Evolutionary conservation across 768 basidiomycete genomes (phyloP), one percentile per base, ranked within the genome.

Genomic region (Hydnomerulius pinastri): DNA sequence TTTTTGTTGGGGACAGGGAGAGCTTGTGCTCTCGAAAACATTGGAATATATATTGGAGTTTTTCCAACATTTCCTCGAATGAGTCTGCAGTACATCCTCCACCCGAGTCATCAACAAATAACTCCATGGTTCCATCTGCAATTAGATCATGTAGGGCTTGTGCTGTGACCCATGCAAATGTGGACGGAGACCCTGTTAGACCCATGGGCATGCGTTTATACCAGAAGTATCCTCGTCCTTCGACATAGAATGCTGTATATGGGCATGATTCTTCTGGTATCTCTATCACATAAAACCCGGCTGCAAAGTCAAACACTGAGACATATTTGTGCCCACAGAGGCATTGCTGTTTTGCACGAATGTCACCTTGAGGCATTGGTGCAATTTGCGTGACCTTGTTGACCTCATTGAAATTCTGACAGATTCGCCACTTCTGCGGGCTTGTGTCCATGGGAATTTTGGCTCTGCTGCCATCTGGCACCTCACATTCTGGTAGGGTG

Each of bases 101-200:
- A 46, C n/a, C n/a, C n/a, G n/a, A n/a, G n/a, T 78, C 70, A 36
- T 78, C 73, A 0, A 77, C 70, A 15, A 74, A 75, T 4, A 70
- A 47, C 39, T 74, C 71, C 15, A 73, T 30, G 0, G 52, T 39
- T 0, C 43, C 30, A 1, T 57, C 43, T 1, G 61, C 59, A 1
- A 72, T 41, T 2, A 71, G 29, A 36, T 71, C 69, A 1, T 62
- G 49, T 3, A 73, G 37, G 0, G 44, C 17, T 0, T 39, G 15
- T 1, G 70, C 67, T 0, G 62, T 66, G 57, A 70, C 57, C 7
- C 68, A 21, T 2, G 56, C 60, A 45, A 74, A 76, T 5, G 60
- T 63, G 0, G 71, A 64, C 4, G 75, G 74, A 3, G 71, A 70
- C 2, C 73, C 76, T 2, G 71, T 75, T 0, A 75, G 42, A 1